Percentiles rank a stretch among this genome's conserved stretches.
Conservation (phyloP, 2,329 filamentous ascomycete genomes). For the Paramyrothecium sp. region DNA sequence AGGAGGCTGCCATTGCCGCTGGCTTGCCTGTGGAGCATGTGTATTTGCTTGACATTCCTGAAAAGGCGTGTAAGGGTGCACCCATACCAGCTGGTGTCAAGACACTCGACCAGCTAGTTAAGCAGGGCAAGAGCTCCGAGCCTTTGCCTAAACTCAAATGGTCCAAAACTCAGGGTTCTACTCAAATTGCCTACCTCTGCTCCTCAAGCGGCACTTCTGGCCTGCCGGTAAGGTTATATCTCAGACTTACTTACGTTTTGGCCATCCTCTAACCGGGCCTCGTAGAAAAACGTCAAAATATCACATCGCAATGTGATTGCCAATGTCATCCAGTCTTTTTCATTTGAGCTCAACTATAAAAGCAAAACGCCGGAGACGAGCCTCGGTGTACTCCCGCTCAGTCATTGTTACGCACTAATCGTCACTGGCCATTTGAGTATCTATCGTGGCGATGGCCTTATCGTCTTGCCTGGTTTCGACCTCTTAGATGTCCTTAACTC, state of each 20-base stretch:
- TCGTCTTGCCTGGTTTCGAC: slow-evolving; percentile 74
- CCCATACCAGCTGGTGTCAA: slow-evolving; percentile 66
- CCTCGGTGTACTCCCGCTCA: slow-evolving; percentile 69
- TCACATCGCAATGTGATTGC: slow-evolving; percentile 73
- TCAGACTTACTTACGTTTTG: too few relatives aligned
- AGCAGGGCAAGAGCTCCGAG: slow-evolving; percentile 43
- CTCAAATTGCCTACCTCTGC: slow-evolving; percentile 67
- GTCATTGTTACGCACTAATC: slow-evolving; percentile 76
- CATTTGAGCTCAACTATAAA: slow-evolving; percentile 32
- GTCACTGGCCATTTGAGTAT: slow-evolving; percentile 63
- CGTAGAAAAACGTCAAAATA: slow-evolving; percentile 75
- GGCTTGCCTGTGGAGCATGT: slow-evolving; percentile 61
- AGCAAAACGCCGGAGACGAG: slow-evolving; percentile 16
- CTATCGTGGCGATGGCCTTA: slow-evolving; percentile 69
- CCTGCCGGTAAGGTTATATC: slow-evolving; percentile 49
- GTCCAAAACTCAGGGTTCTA: slow-evolving; percentile 57
- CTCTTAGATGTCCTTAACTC: slow-evolving; percentile 58
- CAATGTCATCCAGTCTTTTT: slow-evolving; percentile 62
- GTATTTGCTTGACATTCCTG: slow-evolving; percentile 63
- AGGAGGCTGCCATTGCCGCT: slow-evolving; percentile 59
- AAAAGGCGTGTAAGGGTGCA: slow-evolving; percentile 52
- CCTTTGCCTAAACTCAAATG: slow-evolving; percentile 52
- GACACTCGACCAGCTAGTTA: slow-evolving; percentile 62
- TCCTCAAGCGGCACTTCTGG: slow-evolving; percentile 75
- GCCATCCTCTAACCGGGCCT: too few relatives aligned